Evolutionary conservation across 1,139 yeast species (phyloP).

Genomic region (Trichomonascaceae sp.): DNA sequence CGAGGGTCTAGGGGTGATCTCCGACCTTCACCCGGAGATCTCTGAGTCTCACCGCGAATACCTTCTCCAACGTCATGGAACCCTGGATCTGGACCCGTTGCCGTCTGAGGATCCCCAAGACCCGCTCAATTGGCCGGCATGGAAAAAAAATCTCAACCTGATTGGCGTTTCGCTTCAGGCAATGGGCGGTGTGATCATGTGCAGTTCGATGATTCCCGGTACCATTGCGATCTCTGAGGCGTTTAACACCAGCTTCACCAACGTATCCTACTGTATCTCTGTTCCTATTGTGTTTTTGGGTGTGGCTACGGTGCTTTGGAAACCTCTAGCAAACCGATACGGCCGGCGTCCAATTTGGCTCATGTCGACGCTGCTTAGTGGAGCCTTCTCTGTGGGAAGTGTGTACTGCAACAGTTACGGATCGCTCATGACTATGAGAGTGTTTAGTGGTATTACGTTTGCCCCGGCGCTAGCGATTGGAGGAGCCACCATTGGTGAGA

Average conservation of each 20-base stretch:
- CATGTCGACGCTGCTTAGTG: conserved; percentile 5
- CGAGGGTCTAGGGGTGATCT: too few species aligned
- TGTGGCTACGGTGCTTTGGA: conserved; percentile 9
- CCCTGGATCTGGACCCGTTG: conserved; percentile 8
- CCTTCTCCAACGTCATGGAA: conserved; percentile 10
- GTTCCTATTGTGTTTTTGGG: conserved; percentile 9
- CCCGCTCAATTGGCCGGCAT: conserved; percentile 10
- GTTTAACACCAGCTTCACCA: conserved; percentile 5
- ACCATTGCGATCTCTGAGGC: conserved; percentile 7
- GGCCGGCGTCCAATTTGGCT: conserved; percentile 11
- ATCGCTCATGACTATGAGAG: conserved; percentile 8
- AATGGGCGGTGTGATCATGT: conserved; percentile 8
- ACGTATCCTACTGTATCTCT: conserved; percentile 8
- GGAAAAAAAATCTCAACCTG: conserved; percentile 7
- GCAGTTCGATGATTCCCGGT: conserved; percentile 10
- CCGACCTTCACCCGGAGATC: conserved; percentile 1
- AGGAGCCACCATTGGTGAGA: conserved; percentile 9
- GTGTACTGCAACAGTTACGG: conserved; percentile 10
- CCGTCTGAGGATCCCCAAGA: conserved; percentile 8
- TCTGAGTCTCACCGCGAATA: conserved; percentile 5
- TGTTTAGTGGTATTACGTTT: conserved; percentile 7
- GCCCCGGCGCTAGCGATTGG: conserved; percentile 10
- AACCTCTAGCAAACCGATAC: conserved; percentile 8
- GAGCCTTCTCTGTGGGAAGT: conserved; percentile 8
- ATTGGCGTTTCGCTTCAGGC: conserved; percentile 9